Conservation (phyloP, 306 rosid genomes). For the Erythrophleum fordii region DNA sequence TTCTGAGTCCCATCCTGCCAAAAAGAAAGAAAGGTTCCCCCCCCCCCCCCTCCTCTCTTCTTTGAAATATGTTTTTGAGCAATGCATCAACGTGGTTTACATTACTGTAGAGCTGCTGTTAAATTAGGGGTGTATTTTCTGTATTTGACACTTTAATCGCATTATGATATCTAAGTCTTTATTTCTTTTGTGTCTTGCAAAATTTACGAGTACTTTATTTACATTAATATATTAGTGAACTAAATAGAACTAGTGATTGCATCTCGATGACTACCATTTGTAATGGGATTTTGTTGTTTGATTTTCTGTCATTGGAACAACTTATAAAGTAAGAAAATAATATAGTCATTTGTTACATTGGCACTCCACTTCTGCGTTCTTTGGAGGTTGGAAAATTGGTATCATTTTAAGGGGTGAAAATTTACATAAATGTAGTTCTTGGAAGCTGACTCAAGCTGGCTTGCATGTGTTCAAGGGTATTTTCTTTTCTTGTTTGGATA, state of each 20-base stretch:
- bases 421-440: slow-evolving; percentile 7
- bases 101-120: background rate
- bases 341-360: background rate
- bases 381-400: background rate
- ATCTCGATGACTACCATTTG: background rate
- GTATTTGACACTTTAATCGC: background rate
- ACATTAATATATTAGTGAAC: background rate
- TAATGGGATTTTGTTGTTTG: background rate
- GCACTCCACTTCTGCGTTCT: background rate
- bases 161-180: background rate
- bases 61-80: background rate
- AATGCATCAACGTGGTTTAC: background rate
- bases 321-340: background rate
- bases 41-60: too few species aligned
- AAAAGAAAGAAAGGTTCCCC: slow-evolving; percentile 4
- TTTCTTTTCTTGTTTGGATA: background rate
- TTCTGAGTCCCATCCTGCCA: background rate
- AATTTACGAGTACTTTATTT: background rate
- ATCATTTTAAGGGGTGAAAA: background rate
- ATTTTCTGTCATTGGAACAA: background rate
- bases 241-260: background rate
- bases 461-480: slow-evolving; percentile 7
- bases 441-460: background rate
- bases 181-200: background rate
- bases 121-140: background rate